Base-by-base conservation (phyloP, 2,329 filamentous ascomycete species). In the Sphaerulina populicola region DNA sequence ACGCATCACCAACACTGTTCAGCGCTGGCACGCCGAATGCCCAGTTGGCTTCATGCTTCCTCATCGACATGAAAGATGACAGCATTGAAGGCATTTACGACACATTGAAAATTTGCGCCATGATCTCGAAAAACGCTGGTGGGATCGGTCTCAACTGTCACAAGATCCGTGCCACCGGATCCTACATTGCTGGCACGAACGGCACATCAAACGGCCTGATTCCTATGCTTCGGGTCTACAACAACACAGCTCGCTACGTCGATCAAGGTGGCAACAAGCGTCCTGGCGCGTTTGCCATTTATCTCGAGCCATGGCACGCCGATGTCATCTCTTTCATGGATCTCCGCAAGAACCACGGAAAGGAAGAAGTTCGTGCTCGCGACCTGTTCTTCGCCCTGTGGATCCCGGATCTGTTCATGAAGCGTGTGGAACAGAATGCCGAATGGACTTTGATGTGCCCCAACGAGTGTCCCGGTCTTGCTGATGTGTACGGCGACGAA, bases 321-420 rank as follows among this genome's bases (percentile, higher is more conserved):
- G 93, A 98, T 71, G 85, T 98, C 55, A 96, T 97, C 60, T 85
- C 94, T 71, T 98, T 95, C 76, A 82, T 98, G 60, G 94, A 98
- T 66, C 81, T 98, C 49, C 86, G 93, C 66, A 98, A 98, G 84
- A 98, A 98, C 73, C 93, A 98, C 72, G 93, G 93, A 62, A 98
- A 98, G 75, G 93, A 98, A 70, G 93, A 98, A 74, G 81, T 95
- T 60, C 89, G 93, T 65, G 93, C 93, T 58, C 90, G 93, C 67
- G 93, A 98, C 70, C 79, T 98, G 46, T 98, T 98, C 82, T 88
- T 95, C 57, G 93, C 91, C 54, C 80, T 98, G 45, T 98, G 93
- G 93, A 96, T 96, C 52, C 90, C 93, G 12, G 93, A 98, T 76
- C 80, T 98, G 41, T 98, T 98, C 82, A 98, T 98, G 93, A 94